Conservation (phyloP, 164 flowering plant genomes). For the Dillenia suffruticosa region DNA sequence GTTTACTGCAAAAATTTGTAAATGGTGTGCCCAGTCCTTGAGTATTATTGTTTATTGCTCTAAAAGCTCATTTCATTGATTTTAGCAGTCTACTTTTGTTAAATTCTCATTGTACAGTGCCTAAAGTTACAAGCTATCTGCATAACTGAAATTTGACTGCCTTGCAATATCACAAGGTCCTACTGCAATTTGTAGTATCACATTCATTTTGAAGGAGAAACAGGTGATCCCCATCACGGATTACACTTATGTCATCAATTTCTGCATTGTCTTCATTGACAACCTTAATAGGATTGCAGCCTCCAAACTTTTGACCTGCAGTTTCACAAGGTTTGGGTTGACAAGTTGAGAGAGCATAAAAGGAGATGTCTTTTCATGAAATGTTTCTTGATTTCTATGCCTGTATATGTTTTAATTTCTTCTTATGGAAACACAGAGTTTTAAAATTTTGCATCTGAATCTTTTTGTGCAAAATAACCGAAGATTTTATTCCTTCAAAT, state of each 20-base stretch:
- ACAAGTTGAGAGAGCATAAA: conserved; percentile 5
- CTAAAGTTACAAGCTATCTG: conserved; percentile 14
- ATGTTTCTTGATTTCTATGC: too few species aligned
- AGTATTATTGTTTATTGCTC: conserved; percentile 4
- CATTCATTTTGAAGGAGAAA: conserved; percentile 42
- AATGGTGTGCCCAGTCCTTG: conserved; percentile 10
- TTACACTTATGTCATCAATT: conserved; percentile 68
- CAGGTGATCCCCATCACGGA: conserved; percentile 84
- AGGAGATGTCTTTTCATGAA: too few species aligned
- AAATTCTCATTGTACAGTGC: conserved; percentile 15
- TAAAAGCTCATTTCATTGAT: conserved; percentile 6
- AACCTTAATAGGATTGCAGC: conserved; percentile 51
- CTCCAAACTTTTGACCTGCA: conserved; percentile 88
- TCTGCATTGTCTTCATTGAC: conserved; percentile 72
- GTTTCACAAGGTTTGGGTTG: conserved; percentile 23
- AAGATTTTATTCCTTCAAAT: conserved; percentile 1
- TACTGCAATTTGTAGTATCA: conserved; percentile 17
- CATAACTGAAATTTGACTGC: conserved; percentile 7
- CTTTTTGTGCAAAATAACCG: neutral
- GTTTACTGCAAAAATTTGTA: conserved; percentile 11
- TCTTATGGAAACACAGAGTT: too few species aligned
- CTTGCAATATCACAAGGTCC: conserved; percentile 14
- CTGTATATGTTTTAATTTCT: too few species aligned
- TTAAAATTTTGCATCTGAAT: too few species aligned
- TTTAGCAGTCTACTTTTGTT: conserved; percentile 4